Base-by-base conservation (phyloP, 2,329 filamentous ascomycete genomes). In the Gyromitra esculenta region DNA sequence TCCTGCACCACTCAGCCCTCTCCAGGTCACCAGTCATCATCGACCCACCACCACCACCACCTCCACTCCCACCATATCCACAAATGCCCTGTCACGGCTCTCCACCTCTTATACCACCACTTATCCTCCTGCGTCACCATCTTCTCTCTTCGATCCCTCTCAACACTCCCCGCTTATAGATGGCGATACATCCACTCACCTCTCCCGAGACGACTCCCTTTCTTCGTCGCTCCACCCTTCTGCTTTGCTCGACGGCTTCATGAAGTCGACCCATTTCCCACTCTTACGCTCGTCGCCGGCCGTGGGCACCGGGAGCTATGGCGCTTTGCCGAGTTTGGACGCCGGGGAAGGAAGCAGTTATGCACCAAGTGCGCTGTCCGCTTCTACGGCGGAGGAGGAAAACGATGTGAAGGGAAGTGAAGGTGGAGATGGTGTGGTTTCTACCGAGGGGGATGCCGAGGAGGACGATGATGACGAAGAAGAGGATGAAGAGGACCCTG, bases 221-320 rank as follows among this genome's bases (percentile, higher is more conserved):
- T 7, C 48, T n/a, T 39, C 25, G 35, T 37, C 48, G 57, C 43
- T 62, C 13, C 45, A 43, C 39, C 8, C 37, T 45, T 48, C 68
- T 35, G 5, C 37, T 21, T n/a, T 72, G 1, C 18, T 76, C 31
- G 50, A n/a, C 59, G 54, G 41, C 31, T 9, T 43, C 13, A 79
- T 78, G 78, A 68, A 72, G 60, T 52, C 64, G 8, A 54, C 73
- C 1, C 69, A 79, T 59, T 78, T 78, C 43, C 86, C 90, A 73
- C 84, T 91, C 69, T 83, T 89, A 82, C 87, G 88, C 76, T 88
- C 88, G 64, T 88, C 88, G 79, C 88, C 88, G 56, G 87, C 87
- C 43, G 86, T 88, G 81, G 88, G 88, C 73, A 89, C 87, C 45
- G 87, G 87, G 25, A 89, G 88, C 15, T 90, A 90, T 82, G 88